phyloP scores from a whole-genome alignment of 176 grass and related monocot species.

The Aegilops umbellulata region DNA sequence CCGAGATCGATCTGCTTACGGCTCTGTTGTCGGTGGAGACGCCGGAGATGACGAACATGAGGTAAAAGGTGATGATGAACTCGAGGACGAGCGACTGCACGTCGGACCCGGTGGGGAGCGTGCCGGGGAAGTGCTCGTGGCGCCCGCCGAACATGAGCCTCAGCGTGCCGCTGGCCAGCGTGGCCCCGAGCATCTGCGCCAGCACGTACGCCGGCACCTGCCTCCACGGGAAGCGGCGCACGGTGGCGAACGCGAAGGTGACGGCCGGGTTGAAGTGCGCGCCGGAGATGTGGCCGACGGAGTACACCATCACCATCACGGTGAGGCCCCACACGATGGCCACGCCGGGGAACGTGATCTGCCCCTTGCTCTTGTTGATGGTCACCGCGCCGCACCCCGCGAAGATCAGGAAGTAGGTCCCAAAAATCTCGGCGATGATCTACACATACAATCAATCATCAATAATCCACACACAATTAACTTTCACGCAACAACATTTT shows the following conservation, averaged over 20 bases:
- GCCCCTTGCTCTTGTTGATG: slow-evolving; percentile 63
- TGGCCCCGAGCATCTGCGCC: slow-evolving; percentile 65
- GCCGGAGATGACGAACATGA: slow-evolving; percentile 93
- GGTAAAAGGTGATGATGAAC: slow-evolving; percentile 87
- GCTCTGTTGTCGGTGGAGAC: slow-evolving; percentile 85
- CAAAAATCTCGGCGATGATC: slow-evolving; percentile 79
- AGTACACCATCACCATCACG: slow-evolving; percentile 98
- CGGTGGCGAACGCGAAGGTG: slow-evolving; percentile 80
- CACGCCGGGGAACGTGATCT: slow-evolving; percentile 86
- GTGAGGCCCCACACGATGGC: slow-evolving; percentile 83
- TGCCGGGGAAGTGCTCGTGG: slow-evolving; percentile 64
- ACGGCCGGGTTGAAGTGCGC: slow-evolving; percentile 98
- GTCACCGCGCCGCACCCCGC: slow-evolving; percentile 88
- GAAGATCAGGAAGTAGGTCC: slow-evolving; percentile 95
- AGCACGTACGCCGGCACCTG: slow-evolving; percentile 66
- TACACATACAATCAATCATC: neutral
- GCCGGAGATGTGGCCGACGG: slow-evolving; percentile 91
- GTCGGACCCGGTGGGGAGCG: slow-evolving; percentile 59
- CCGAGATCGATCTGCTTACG: slow-evolving; percentile 26
- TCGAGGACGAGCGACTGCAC: slow-evolving; percentile 70
- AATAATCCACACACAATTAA: neutral
- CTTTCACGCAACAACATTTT: neutral
- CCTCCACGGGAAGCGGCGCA: slow-evolving; percentile 77
- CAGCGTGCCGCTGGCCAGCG: slow-evolving; percentile 60
- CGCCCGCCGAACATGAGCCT: slow-evolving; percentile 63